Evolutionary conservation across 148 eudicot genomes (phyloP).

Genomic region (Camellia sinensis): DNA sequence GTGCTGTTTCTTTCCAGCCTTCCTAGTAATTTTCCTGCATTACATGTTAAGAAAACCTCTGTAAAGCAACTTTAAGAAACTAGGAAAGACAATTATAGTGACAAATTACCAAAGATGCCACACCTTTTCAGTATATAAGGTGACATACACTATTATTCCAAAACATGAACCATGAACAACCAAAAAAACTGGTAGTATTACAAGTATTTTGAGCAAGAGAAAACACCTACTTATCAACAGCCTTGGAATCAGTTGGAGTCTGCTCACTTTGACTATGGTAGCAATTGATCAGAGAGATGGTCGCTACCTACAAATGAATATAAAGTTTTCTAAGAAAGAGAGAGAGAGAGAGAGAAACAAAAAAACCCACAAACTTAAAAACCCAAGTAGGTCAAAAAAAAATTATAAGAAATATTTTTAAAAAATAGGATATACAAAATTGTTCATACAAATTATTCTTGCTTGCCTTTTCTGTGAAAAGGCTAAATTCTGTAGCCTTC

Average conservation of each 20-base stretch:
- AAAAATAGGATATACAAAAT: background rate
- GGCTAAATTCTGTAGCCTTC: conserved; percentile 6
- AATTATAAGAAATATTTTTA: background rate
- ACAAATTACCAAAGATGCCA: background rate
- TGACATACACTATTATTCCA: background rate
- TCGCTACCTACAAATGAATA: conserved; percentile 6
- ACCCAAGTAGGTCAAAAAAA: background rate
- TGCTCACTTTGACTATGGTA: conserved; percentile 14
- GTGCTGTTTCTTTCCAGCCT: conserved; percentile 72
- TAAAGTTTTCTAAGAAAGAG: too few species aligned
- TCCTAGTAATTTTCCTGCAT: conserved; percentile 44
- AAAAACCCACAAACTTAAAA: background rate
- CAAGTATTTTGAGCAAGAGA: conserved; percentile 5
- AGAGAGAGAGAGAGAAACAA: too few species aligned
- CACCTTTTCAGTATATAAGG: background rate
- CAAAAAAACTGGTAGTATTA: background rate
- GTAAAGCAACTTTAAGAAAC: background rate
- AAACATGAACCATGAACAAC: background rate
- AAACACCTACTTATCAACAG: conserved; percentile 47
- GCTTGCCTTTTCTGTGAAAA: conserved; percentile 9
- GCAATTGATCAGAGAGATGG: conserved; percentile 11
- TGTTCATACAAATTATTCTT: background rate
- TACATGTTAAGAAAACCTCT: conserved; percentile 8
- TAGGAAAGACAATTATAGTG: background rate
- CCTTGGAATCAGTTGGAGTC: conserved; percentile 16